Evolutionary conservation across 75 land plant genomes (phyloP), one percentile per base, ranked within the genome.

Genomic region (Chamaecyparis obtusa): DNA sequence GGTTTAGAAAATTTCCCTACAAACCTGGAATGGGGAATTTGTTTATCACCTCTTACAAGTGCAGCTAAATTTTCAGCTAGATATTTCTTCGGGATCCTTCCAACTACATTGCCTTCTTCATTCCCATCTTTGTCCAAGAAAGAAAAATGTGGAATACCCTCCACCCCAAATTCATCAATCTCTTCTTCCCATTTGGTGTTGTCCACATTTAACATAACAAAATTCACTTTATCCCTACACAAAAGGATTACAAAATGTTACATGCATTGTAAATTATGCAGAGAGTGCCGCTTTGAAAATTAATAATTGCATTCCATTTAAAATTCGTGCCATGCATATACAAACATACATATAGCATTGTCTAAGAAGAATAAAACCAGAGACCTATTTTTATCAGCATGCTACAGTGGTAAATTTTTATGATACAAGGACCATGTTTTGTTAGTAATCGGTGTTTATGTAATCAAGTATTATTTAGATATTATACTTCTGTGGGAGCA

Each of bases 71-170:
- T 96, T 81, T 98, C 99, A 14, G 89, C 90, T 5, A 98, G 85
- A 87, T 92, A 93, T 83, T 92, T 87, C 77, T 85, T 93, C 27
- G 99, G 99, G 71, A 98, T 91, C 69, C 95, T 88, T 9, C 99
- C 99, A 2, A 98, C 99, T 17, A 98, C 91, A 81, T 98, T 98
- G 14, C 99, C 99, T 90, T 95, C 97, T 85, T 98, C 99, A 83
- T 96, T 98, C 13, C 99, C 99, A 41, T 98, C 83, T 88, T 85
- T 89, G 84, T 98, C 99, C 55, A 96, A 87, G 87, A 98, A 98
- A 5, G 97, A 99, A 93, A 98, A 98, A 88, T 98, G 99, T 0
- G 99, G 99, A n/a, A 98, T 98, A 7, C 99, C 99, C 89, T 98
- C 99, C 56, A 98, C 99, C 11, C 99, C 99, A 89, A 98, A 98